Percentiles rank a stretch among this genome's conserved stretches.
These are phyloP conservation scores for Viola pubescens DNA, from an alignment of 441 rosid genomes.

Conservation along the genomic window DNA sequence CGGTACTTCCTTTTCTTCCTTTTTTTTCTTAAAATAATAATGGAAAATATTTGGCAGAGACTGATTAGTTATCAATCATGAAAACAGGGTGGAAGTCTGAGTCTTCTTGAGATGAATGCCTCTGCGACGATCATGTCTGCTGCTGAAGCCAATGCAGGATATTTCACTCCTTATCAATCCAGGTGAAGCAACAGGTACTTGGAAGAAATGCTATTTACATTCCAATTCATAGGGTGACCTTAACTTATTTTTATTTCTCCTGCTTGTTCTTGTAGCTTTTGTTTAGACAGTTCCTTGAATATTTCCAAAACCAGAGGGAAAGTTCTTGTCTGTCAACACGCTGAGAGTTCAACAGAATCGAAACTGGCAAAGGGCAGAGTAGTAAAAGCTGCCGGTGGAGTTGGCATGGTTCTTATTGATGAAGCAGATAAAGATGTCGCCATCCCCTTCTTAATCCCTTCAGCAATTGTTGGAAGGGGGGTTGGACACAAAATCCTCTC, in stretches of 20 bases:
- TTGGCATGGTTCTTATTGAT: conserved; percentile 52
- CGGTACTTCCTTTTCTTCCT: conserved; percentile 24
- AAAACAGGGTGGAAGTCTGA: conserved; percentile 43
- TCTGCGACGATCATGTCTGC: conserved; percentile 39
- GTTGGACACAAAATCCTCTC: conserved; percentile 38
- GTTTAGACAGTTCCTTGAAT: conserved; percentile 50
- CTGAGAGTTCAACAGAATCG: conserved; percentile 46
- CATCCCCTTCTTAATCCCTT: conserved; percentile 47
- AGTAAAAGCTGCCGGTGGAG: conserved; percentile 49
- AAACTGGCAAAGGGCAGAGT: conserved; percentile 39
- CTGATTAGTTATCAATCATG: conserved; percentile 9
- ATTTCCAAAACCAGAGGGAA: conserved; percentile 41
- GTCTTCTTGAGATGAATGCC: conserved; percentile 35
- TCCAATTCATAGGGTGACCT: conserved; percentile 13
- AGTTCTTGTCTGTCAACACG: conserved; percentile 45
- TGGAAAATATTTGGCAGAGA: background rate
- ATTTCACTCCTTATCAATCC: conserved; percentile 65
- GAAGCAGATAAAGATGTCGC: conserved; percentile 45
- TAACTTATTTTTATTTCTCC: conserved; percentile 12
- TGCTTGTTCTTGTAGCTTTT: conserved; percentile 34
- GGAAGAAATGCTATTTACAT: conserved; percentile 17
- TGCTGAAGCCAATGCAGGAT: conserved; percentile 36
- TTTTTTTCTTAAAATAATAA: background rate
- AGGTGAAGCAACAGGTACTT: conserved; percentile 58
- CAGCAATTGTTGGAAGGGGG: conserved; percentile 39